These are phyloP conservation scores for Chiua sp. DNA, from an alignment of 1,284 basidiomycete species.

Conservation along the genomic window DNA sequence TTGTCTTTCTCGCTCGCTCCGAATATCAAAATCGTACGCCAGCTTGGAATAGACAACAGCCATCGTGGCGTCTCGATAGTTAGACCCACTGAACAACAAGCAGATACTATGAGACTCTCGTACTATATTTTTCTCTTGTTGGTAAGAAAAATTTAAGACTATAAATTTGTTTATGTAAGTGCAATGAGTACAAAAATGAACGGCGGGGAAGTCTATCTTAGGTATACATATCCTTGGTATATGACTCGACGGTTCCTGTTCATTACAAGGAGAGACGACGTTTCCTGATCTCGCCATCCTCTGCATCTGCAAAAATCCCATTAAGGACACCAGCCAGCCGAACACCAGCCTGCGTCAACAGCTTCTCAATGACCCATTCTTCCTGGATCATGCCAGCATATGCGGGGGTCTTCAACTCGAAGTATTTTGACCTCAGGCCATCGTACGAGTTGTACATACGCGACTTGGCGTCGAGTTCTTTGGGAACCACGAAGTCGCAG, in stretches of 20 bases:
- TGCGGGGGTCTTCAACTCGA: slow-evolving; percentile 86
- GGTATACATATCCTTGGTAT: too few species aligned
- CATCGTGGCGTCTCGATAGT: too few species aligned
- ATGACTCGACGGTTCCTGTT: too few species aligned
- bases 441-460: not conserved
- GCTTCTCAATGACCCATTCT: slow-evolving; percentile 77
- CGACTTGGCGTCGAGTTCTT: slow-evolving; percentile 53
- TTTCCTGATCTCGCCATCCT: not conserved
- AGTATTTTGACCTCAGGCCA: slow-evolving; percentile 39
- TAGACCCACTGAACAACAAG: too few species aligned
- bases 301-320: slow-evolving; percentile 54
- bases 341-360: slow-evolving; percentile 69
- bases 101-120: too few species aligned
- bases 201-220: too few species aligned
- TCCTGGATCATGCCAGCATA: slow-evolving; percentile 76
- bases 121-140: too few species aligned
- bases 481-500: slow-evolving; percentile 82
- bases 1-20: not conserved
- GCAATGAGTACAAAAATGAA: too few species aligned
- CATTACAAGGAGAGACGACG: not conserved
- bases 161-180: too few species aligned
- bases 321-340: slow-evolving; percentile 65
- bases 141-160: too few species aligned
- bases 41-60: too few species aligned
- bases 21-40: not conserved